Evolutionary conservation across 169 alveolate species (phyloP).

Genomic region (Besnoitia besnoiti): DNA sequence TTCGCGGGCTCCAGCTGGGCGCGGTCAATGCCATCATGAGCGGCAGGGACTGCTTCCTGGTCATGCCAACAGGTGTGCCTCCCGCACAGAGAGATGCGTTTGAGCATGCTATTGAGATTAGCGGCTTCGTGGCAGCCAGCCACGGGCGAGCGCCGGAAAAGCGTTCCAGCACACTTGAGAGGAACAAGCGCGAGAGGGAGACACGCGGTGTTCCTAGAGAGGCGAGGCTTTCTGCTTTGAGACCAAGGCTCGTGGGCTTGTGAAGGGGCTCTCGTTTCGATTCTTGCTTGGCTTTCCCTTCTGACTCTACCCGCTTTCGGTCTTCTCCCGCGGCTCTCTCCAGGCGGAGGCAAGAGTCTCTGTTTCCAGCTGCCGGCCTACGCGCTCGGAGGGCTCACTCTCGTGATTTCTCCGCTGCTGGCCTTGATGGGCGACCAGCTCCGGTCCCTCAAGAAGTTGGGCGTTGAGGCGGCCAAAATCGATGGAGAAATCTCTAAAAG

Average conservation of each 20-base stretch:
- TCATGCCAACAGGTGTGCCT: constrained; percentile 97
- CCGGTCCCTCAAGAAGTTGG: constrained; percentile 6
- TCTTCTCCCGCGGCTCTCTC: too few species aligned
- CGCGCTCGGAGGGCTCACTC: constrained; percentile 69
- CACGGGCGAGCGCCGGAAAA: too few species aligned
- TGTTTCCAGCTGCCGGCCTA: constrained; percentile 95
- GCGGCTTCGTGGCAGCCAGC: too few species aligned
- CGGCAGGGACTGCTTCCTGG: constrained; percentile 92
- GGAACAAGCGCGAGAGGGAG: too few species aligned
- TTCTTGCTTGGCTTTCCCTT: too few species aligned
- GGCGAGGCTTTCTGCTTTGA: too few species aligned
- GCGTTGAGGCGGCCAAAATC: constrained; percentile 21
- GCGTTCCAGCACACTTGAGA: too few species aligned
- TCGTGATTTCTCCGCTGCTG: constrained; percentile 93
- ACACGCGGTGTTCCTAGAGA: too few species aligned
- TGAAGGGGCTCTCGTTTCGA: not conserved
- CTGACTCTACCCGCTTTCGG: too few species aligned
- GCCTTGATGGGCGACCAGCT: constrained; percentile 94
- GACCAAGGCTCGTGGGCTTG: too few species aligned
- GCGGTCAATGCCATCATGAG: constrained; percentile 92
- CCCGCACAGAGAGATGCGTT: too few species aligned
- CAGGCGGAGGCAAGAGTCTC: constrained; percentile 97
- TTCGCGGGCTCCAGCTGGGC: constrained; percentile 83
- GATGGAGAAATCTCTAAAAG: constrained; percentile 13
- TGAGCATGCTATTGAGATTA: too few species aligned